A percentile compares a stretch with the other conserved stretches of the same genome.
Conservation (phyloP, 176 grass and related monocot species). For the Juncus inflexus region DNA sequence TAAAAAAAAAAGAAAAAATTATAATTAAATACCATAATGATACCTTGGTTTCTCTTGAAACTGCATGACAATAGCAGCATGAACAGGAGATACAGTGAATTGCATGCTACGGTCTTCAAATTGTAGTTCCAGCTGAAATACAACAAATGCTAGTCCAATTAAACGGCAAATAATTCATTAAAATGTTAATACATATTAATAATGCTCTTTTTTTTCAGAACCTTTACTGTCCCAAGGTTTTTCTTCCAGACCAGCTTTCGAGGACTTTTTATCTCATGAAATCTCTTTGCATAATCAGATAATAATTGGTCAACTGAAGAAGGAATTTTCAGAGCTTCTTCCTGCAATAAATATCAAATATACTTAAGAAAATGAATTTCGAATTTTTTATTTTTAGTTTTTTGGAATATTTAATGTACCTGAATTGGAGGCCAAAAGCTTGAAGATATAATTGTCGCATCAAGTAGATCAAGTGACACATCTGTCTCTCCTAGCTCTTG, state of each 20-base stretch:
- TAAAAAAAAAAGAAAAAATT: conserved; percentile 16
- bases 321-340: conserved; percentile 68
- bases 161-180: not conserved
- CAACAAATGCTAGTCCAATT: conserved; percentile 13
- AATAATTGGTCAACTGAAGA: conserved; percentile 70
- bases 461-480: conserved; percentile 70
- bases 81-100: conserved; percentile 86
- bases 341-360: conserved; percentile 38
- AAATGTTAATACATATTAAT: not conserved
- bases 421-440: conserved; percentile 98
- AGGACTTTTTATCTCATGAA: conserved; percentile 97
- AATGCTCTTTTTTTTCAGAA: conserved; percentile 28
- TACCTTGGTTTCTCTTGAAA: conserved; percentile 92
- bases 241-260: conserved; percentile 94
- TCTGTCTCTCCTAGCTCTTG: conserved; percentile 46
- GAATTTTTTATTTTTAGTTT: not conserved
- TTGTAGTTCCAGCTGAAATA: conserved; percentile 77
- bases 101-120: conserved; percentile 85
- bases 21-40: conserved; percentile 9
- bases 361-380: conserved; percentile 14
- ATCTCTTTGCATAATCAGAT: conserved; percentile 85
- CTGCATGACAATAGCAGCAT: conserved; percentile 92
- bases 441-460: conserved; percentile 94
- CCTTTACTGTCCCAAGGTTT: conserved; percentile 97
- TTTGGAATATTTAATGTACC: conserved; percentile 31